Conservation (phyloP, 164 flowering plant genomes). For the Paratinospora sagittata region DNA sequence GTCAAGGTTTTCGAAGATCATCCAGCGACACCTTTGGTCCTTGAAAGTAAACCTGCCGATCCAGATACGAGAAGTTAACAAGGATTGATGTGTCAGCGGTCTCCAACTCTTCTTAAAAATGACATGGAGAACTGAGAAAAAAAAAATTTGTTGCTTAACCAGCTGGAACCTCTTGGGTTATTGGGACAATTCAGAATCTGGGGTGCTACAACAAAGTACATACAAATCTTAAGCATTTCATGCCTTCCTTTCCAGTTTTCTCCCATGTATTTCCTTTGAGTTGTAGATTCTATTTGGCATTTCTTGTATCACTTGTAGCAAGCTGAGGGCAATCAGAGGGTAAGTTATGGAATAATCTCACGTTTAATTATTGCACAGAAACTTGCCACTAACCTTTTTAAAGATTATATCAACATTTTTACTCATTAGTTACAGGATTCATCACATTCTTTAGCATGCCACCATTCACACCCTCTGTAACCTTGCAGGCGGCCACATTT, state of each 20-base stretch:
- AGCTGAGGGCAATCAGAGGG: not conserved
- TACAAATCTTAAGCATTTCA: too few species aligned
- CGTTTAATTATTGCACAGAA: not conserved
- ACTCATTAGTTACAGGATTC: not conserved
- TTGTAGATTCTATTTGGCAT: not conserved
- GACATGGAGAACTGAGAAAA: not conserved
- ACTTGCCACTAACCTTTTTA: not conserved
- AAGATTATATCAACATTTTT: not conserved
- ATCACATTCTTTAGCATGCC: too few species aligned
- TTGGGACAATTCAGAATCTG: not conserved
- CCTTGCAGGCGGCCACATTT: too few species aligned
- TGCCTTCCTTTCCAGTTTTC: not conserved
- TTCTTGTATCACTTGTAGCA: not conserved
- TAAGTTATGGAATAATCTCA: not conserved
- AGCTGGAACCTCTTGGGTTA: not conserved
- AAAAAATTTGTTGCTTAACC: not conserved
- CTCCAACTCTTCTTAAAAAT: not conserved
- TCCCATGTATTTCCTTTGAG: not conserved
- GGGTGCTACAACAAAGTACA: not conserved
- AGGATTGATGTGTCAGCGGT: not conserved
- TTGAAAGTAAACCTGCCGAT: slow-evolving; percentile 9
- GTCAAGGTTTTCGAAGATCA: slow-evolving; percentile 36
- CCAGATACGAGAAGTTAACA: not conserved
- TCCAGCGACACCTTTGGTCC: slow-evolving; percentile 10
- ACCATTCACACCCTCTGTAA: too few species aligned